Base-by-base conservation (phyloP, 2,329 filamentous ascomycete species). In the Cladorrhinum sp. region DNA sequence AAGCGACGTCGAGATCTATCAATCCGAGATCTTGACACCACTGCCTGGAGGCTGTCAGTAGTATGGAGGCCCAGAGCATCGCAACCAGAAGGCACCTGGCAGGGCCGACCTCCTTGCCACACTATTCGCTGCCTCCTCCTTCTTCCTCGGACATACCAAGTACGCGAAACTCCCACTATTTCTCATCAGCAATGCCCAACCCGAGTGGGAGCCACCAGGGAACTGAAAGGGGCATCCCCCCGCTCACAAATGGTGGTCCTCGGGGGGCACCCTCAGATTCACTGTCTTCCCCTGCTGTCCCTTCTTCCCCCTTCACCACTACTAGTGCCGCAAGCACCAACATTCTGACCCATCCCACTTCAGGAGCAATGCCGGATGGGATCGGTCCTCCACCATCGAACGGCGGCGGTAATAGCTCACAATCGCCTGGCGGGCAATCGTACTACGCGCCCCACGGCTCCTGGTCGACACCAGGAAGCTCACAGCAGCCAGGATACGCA, bases 61-160 rank as follows among this genome's bases (percentile, higher is more conserved):
- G 39, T 16, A 65, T 65, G 64, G 64, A 62, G 59, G 57, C 61
- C 24, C 48, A 65, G 72, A 89, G 88, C 77, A 86, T 92, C 73
- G 85, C 87, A 67, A 82, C 87, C 73, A 84, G 89, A 70, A 85
- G 89, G 74, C 84, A 54, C 5, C 8, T 86, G 71, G 88, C 88
- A 70, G 86, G 88, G 64, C 85, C 26, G 5, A 5, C 84, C 61
- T 83, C 83, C 68, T 81, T 92, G 64, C 88, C 88, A 61, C 82
- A 77, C 67, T 90, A 91, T 71, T 86, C 89, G 70, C 82, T 91
- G 53, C 33, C 33, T 18, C 71, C 71, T 55, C n/a, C n/a, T n/a
- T n/a, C n/a, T n/a, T n/a, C n/a, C n/a, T 85, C 87, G 67, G 81
- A 83, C 55, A 77, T 83, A 70, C 75, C 73, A 70, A 73, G 73